phyloP scores from a whole-genome alignment of 441 rosid species.

The Gossypium gossypioides region DNA sequence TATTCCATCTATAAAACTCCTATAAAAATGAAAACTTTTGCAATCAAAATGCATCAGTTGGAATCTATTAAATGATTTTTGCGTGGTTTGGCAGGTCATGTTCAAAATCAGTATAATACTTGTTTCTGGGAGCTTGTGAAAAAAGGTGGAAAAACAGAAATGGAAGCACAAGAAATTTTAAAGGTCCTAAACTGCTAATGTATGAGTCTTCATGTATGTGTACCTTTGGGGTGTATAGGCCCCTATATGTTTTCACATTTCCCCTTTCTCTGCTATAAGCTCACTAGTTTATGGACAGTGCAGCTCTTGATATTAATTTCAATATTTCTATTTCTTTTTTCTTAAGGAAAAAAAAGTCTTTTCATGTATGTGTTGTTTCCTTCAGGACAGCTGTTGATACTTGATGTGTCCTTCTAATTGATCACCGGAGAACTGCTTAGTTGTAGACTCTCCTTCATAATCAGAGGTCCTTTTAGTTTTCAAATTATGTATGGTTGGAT shows the following conservation, averaged over 20 bases:
- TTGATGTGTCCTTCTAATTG: not conserved
- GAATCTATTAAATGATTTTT: not conserved
- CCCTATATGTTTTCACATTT: not conserved
- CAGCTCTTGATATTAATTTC: not conserved
- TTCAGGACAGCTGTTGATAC: not conserved
- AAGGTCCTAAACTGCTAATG: conserved; percentile 35
- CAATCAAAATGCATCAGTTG: not conserved
- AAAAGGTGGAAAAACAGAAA: conserved; percentile 48
- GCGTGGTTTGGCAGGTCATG: conserved; percentile 48
- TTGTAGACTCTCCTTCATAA: not conserved
- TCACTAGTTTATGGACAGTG: not conserved
- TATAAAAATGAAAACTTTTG: not conserved
- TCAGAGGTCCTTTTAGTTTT: not conserved
- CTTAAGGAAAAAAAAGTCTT: not conserved
- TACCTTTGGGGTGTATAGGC: not conserved
- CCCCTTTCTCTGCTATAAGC: not conserved
- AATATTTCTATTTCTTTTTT: not conserved
- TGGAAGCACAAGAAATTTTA: conserved; percentile 48
- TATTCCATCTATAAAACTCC: not conserved
- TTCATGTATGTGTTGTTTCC: not conserved
- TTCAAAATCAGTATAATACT: conserved; percentile 48
- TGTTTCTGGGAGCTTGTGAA: conserved; percentile 69
- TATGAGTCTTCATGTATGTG: not conserved
- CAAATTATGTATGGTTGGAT: not conserved
- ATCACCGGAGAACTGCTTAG: not conserved